Conservation (phyloP, 768 basidiomycete species). For the Trametes maxima region DNA sequence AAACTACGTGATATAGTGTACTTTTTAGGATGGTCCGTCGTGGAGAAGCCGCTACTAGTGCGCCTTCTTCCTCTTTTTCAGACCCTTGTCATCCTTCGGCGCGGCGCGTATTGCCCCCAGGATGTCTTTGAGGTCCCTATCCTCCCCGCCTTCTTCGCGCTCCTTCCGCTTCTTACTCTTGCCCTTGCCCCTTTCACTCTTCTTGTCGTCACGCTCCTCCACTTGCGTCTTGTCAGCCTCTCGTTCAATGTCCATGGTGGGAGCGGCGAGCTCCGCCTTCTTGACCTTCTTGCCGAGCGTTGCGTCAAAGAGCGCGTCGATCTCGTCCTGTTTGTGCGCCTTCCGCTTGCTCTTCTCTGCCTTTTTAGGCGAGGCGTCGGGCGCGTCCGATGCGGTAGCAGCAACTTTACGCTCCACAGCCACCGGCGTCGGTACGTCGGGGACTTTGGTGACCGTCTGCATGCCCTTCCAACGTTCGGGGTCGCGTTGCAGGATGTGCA, state of each 20-base stretch:
- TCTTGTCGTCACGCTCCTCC: neutral
- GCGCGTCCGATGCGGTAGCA: neutral
- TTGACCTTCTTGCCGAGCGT: slow-evolving; percentile 61
- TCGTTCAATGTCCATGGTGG: slow-evolving; percentile 11
- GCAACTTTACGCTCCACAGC: neutral
- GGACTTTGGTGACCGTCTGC: slow-evolving; percentile 40
- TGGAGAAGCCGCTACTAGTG: neutral
- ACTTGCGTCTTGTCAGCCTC: slow-evolving; percentile 9
- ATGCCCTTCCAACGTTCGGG: slow-evolving; percentile 84
- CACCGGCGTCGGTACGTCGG: slow-evolving; percentile 31
- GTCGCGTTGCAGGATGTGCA: slow-evolving; percentile 75
- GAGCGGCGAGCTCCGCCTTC: slow-evolving; percentile 47
- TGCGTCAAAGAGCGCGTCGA: slow-evolving; percentile 70
- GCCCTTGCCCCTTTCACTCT: slow-evolving; percentile 9
- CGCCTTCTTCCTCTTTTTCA: slow-evolving; percentile 35
- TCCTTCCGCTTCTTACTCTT: slow-evolving; percentile 18
- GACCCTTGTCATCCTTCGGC: slow-evolving; percentile 48
- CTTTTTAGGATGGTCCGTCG: slow-evolving; percentile 1
- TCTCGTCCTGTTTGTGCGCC: slow-evolving; percentile 58
- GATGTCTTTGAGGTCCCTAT: slow-evolving; percentile 49
- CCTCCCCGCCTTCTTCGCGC: slow-evolving; percentile 24
- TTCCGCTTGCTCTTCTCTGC: slow-evolving; percentile 53
- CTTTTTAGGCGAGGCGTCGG: neutral
- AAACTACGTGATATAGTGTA: slow-evolving; percentile 2
- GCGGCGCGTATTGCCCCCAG: slow-evolving; percentile 62